phyloP scores from a whole-genome alignment of 495 filamentous ascomycete genomes.

The Aspergillus asperescens region DNA sequence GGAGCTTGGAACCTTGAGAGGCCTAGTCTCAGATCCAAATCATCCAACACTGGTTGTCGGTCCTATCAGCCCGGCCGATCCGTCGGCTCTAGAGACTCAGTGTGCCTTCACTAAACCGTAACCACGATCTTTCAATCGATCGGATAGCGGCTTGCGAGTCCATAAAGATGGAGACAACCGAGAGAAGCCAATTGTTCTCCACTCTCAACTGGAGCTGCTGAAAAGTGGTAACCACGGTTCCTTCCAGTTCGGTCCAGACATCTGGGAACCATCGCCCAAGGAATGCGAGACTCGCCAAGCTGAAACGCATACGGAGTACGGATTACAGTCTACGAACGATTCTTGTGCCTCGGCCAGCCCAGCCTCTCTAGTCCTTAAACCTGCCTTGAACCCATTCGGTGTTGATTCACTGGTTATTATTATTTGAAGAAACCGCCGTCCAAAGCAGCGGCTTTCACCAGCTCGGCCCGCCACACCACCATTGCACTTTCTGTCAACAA shows the following conservation, averaged over 20 bases:
- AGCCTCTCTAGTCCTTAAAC: background rate
- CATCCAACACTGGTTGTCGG: background rate
- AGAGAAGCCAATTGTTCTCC: background rate
- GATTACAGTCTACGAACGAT: too few species aligned
- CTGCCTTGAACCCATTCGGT: background rate
- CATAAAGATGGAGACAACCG: too few species aligned
- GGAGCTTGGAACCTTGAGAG: background rate
- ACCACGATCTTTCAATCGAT: background rate
- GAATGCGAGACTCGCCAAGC: constrained; percentile 7
- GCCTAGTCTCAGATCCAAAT: background rate
- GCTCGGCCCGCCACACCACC: background rate
- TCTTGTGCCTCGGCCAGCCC: background rate
- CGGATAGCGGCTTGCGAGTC: too few species aligned
- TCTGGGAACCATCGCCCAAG: too few species aligned
- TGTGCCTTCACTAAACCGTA: background rate
- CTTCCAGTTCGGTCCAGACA: too few species aligned
- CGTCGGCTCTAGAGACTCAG: background rate
- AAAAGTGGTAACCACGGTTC: too few species aligned
- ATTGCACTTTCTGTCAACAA: too few species aligned
- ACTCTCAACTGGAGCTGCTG: too few species aligned
- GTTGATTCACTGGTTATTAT: too few species aligned
- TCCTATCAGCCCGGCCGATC: constrained; percentile 2
- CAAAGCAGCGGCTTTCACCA: constrained; percentile 9
- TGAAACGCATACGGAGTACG: background rate
- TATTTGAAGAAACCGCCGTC: background rate